Evolutionary conservation across 2,329 filamentous ascomycete species (phyloP).

Genomic region (Talaromyces sp.): DNA sequence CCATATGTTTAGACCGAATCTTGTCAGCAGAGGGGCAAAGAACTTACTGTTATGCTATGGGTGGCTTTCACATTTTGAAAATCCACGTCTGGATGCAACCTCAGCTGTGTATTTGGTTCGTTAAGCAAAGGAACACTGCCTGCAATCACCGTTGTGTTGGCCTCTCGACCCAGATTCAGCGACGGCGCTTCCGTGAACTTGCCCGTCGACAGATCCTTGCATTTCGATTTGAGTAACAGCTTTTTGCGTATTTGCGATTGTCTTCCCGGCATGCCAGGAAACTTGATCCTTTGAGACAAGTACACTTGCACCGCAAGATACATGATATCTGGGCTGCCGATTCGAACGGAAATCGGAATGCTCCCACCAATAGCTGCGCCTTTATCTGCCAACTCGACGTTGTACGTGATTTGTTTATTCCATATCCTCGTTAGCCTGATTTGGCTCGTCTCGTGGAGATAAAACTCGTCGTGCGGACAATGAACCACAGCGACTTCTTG

Average conservation of each 20-base stretch:
- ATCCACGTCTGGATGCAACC: constrained; percentile 12
- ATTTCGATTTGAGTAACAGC: constrained; percentile 10
- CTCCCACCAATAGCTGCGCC: constrained; percentile 10
- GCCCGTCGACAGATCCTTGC: constrained; percentile 7
- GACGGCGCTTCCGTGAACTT: constrained; percentile 3
- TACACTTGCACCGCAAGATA: constrained; percentile 9
- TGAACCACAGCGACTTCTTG: constrained; percentile 10
- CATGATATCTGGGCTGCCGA: constrained; percentile 3
- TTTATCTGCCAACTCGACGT: constrained; percentile 4
- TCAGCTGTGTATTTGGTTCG: neutral
- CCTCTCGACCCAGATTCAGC: constrained; percentile 1
- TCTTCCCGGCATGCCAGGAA: neutral
- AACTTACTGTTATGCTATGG: constrained; percentile 8
- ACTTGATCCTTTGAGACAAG: constrained; percentile 7
- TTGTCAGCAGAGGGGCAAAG: neutral
- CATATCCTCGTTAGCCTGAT: constrained; percentile 10
- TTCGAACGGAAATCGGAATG: constrained; percentile 4
- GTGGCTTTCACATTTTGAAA: constrained; percentile 5
- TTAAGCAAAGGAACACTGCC: constrained; percentile 6
- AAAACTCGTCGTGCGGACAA: constrained; percentile 11
- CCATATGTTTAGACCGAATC: neutral
- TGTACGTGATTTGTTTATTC: constrained; percentile 11
- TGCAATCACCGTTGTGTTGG: neutral
- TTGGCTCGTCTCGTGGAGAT: constrained; percentile 10
- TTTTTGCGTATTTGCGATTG: constrained; percentile 8